Evolutionary conservation across 371 early-diverging fungal genomes (phyloP).

Genomic region (Dinochytrium kinnereticum): DNA sequence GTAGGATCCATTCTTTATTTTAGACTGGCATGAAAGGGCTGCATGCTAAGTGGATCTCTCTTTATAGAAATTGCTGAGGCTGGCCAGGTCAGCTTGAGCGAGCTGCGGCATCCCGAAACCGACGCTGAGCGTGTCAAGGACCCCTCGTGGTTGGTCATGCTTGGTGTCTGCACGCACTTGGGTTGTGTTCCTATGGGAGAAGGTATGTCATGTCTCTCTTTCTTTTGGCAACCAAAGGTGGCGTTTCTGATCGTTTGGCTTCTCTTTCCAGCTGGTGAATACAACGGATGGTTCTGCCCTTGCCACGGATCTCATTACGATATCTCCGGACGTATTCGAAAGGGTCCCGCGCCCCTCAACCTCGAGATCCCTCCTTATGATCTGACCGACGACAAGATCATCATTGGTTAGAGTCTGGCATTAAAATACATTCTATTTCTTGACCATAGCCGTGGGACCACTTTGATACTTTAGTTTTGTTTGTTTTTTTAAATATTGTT

Average conservation of each 20-base stretch:
- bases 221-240: too few relatives aligned
- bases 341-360: conserved; percentile 98
- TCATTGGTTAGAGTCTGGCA: conserved; percentile 46
- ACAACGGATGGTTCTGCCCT: conserved; percentile 98
- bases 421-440: background rate
- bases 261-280: conserved; percentile 82
- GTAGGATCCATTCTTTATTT: conserved; percentile 22
- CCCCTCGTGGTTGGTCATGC: conserved; percentile 96
- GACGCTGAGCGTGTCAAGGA: conserved; percentile 91
- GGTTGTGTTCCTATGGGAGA: conserved; percentile 98
- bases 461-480: too few relatives aligned
- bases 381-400: conserved; percentile 43
- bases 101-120: conserved; percentile 89
- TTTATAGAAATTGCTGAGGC: conserved; percentile 89
- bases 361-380: conserved; percentile 90
- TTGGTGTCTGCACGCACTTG: conserved; percentile 98
- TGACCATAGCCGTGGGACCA: too few relatives aligned
- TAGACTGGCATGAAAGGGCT: background rate
- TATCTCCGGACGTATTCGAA: conserved; percentile 94
- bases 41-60: conserved; percentile 1
- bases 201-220: too few relatives aligned
- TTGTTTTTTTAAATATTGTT: too few relatives aligned
- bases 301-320: conserved; percentile 99
- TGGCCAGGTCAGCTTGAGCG: conserved; percentile 73
- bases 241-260: too few relatives aligned